phyloP scores from a whole-genome alignment of 208 protist genomes.

The Acanthamoeba quina region DNA sequence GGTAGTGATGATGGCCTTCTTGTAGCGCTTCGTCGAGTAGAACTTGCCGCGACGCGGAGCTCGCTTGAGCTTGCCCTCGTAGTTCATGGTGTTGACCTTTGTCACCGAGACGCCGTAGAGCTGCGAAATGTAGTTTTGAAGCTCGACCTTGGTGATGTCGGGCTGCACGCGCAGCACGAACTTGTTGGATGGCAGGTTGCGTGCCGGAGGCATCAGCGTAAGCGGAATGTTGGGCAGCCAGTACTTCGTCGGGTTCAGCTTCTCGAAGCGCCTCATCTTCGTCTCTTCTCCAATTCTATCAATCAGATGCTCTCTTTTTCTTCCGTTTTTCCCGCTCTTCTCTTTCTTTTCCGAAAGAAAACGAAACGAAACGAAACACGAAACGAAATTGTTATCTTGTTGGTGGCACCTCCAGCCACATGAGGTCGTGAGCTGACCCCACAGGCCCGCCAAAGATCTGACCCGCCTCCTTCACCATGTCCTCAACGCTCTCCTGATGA shows the following conservation, averaged over 20 bases:
- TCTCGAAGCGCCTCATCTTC: constrained; percentile 63
- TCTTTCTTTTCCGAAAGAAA: not conserved
- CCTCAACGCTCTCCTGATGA: not conserved
- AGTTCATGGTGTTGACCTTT: constrained; percentile 75
- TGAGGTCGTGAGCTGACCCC: not conserved
- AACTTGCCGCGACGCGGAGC: constrained; percentile 44
- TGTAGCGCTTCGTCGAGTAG: constrained; percentile 43
- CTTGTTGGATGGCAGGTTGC: constrained; percentile 56
- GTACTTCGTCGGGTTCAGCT: constrained; percentile 64
- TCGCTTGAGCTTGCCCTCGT: constrained; percentile 67
- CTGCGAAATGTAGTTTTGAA: constrained; percentile 70
- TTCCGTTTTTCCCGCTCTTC: not conserved
- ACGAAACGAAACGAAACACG: too few species aligned
- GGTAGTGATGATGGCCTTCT: constrained; percentile 73
- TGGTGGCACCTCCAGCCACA: not conserved
- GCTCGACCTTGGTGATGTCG: constrained; percentile 72
- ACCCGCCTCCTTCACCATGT: not conserved
- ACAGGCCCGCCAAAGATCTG: constrained; percentile 13
- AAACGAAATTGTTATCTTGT: not conserved
- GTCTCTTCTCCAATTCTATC: not conserved
- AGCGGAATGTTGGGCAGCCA: constrained; percentile 73
- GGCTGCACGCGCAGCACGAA: constrained; percentile 73
- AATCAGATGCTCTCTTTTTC: not conserved
- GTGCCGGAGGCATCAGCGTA: not conserved
- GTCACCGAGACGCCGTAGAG: constrained; percentile 67